These are phyloP conservation scores for Juglanconis juglandina DNA, from an alignment of 2,329 filamentous ascomycete species.

Conservation along the genomic window DNA sequence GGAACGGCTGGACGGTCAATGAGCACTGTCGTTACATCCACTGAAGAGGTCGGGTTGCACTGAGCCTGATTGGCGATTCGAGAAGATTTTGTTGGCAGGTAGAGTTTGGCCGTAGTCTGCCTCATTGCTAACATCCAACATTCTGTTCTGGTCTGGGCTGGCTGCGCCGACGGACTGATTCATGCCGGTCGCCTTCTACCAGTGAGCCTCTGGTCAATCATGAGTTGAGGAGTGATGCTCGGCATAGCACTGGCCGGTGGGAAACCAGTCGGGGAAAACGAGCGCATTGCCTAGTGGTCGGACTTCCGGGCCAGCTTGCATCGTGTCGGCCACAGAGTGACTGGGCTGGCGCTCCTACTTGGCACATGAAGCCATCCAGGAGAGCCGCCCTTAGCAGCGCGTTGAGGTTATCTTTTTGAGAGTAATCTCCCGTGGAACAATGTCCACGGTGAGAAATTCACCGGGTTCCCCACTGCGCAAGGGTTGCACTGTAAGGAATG, in stretches of 20 bases:
- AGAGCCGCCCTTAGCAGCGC: background rate
- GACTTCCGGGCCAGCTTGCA: background rate
- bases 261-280: slow-evolving; percentile 1
- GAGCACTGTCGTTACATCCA: slow-evolving; percentile 15
- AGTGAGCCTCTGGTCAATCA: background rate
- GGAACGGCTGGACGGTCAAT: background rate
- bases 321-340: background rate
- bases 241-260: background rate
- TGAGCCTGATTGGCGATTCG: background rate
- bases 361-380: background rate
- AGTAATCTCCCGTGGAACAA: too few relatives aligned
- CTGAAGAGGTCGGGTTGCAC: background rate
- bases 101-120: background rate
- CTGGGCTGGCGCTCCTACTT: background rate
- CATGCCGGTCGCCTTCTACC: slow-evolving; percentile 1
- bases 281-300: background rate
- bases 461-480: too few relatives aligned
- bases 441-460: too few relatives aligned
- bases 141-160: background rate
- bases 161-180: background rate
- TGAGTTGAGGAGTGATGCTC: background rate
- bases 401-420: background rate
- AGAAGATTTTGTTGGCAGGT: slow-evolving; percentile 4
- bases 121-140: background rate
- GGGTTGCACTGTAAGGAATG: background rate